Conservation (phyloP, 179 eudicot species). For the Monotropa hypopitys region DNA sequence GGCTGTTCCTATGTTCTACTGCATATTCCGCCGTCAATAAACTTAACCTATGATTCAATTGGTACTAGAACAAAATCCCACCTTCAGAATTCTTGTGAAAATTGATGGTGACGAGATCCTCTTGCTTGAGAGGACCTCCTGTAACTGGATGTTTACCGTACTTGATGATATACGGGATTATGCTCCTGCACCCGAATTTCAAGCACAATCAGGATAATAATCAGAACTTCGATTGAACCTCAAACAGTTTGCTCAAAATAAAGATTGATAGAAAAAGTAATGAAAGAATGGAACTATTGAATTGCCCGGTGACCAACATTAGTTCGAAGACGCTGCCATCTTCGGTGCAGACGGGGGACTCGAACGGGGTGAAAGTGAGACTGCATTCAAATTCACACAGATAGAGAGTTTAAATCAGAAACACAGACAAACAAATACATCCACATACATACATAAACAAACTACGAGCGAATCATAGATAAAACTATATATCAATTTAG, state of each 20-base stretch:
- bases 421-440: not conserved
- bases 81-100: slow-evolving; percentile 93
- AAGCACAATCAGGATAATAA: slow-evolving; percentile 5
- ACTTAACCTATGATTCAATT: not conserved
- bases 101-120: slow-evolving; percentile 65
- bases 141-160: slow-evolving; percentile 85
- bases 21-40: not conserved
- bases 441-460: too few relatives aligned
- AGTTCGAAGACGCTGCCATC: slow-evolving; percentile 90
- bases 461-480: too few relatives aligned
- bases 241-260: not conserved
- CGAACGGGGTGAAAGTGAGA: slow-evolving; percentile 86
- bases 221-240: not conserved
- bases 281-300: not conserved
- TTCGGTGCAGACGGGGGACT: slow-evolving; percentile 61
- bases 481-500: too few relatives aligned
- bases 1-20: not conserved
- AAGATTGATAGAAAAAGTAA: not conserved
- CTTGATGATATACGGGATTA: slow-evolving; percentile 68
- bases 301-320: slow-evolving; percentile 30
- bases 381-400: slow-evolving; percentile 27
- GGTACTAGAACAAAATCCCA: slow-evolving; percentile 5
- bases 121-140: slow-evolving; percentile 61
- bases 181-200: slow-evolving; percentile 38
- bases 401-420: slow-evolving; percentile 1